A percentile compares a stretch with the other conserved stretches of the same genome.
These are phyloP conservation scores for Umbilicaria muhlenbergii DNA, from an alignment of 495 filamentous ascomycete genomes.

Conservation along the genomic window DNA sequence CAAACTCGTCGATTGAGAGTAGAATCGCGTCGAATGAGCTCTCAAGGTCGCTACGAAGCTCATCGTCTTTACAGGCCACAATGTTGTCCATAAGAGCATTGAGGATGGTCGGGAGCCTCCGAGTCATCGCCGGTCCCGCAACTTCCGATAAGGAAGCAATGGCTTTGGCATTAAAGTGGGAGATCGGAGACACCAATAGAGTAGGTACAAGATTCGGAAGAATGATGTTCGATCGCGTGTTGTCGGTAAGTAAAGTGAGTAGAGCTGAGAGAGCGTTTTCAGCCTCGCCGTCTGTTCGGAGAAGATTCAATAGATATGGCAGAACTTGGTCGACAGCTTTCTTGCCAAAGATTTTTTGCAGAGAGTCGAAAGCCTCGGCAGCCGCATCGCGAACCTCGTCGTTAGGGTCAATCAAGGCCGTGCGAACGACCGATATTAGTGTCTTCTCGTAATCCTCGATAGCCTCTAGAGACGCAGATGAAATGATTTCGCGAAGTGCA, in stretches of 20 bases:
- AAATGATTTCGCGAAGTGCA: slow-evolving; percentile 81
- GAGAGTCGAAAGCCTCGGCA: slow-evolving; percentile 87
- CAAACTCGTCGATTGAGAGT: slow-evolving; percentile 85
- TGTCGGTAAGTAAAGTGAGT: slow-evolving; percentile 82
- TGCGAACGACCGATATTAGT: slow-evolving; percentile 83
- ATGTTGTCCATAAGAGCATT: slow-evolving; percentile 90
- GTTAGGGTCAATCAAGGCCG: slow-evolving; percentile 79
- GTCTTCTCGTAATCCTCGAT: slow-evolving; percentile 92
- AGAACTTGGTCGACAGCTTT: slow-evolving; percentile 86
- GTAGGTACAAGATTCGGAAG: slow-evolving; percentile 91
- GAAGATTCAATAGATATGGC: slow-evolving; percentile 74
- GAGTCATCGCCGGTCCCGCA: slow-evolving; percentile 73
- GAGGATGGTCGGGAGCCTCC: slow-evolving; percentile 73
- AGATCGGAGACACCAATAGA: slow-evolving; percentile 76
- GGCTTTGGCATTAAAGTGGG: slow-evolving; percentile 84
- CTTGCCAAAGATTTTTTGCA: slow-evolving; percentile 90
- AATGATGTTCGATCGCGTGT: slow-evolving; percentile 88
- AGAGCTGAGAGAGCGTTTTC: slow-evolving; percentile 86
- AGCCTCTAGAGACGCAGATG: slow-evolving; percentile 75
- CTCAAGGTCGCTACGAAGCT: slow-evolving; percentile 57
- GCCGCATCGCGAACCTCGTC: slow-evolving; percentile 87
- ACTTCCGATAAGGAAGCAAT: slow-evolving; percentile 86
- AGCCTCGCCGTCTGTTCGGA: slow-evolving; percentile 72
- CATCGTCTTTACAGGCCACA: slow-evolving; percentile 58
- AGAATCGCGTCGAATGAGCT: slow-evolving; percentile 73